phyloP scores from a whole-genome alignment of 2,329 filamentous ascomycete genomes.

The Lasiodiplodia hormozganensis region DNA sequence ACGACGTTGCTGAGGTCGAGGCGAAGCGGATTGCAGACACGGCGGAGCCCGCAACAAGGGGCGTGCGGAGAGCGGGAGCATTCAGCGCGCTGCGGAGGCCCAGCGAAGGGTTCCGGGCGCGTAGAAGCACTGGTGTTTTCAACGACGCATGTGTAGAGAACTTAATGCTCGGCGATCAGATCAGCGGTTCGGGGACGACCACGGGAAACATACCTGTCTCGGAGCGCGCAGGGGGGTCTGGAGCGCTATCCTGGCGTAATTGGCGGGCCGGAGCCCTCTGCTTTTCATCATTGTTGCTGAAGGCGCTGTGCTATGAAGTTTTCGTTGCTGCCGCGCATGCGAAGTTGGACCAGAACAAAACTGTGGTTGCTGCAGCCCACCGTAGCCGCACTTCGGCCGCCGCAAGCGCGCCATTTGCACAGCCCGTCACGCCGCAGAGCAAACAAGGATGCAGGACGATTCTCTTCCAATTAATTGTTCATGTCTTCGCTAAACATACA shows the following conservation, averaged over 20 bases:
- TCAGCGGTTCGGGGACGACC: neutral
- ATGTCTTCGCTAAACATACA: slow-evolving; percentile 17
- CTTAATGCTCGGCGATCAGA: neutral
- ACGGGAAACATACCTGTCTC: slow-evolving; percentile 27
- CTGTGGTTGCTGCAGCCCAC: slow-evolving; percentile 25
- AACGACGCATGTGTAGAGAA: slow-evolving; percentile 25
- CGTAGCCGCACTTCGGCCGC: slow-evolving; percentile 15
- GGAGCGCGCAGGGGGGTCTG: slow-evolving; percentile 15
- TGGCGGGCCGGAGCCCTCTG: slow-evolving; percentile 52
- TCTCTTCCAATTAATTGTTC: slow-evolving; percentile 8
- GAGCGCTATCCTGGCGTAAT: slow-evolving; percentile 25
- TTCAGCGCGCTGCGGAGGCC: slow-evolving; percentile 3
- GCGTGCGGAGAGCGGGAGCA: neutral
- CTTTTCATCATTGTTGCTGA: slow-evolving; percentile 56
- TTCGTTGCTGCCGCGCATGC: slow-evolving; percentile 9
- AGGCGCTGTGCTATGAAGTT: slow-evolving; percentile 29
- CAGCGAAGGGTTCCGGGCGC: slow-evolving; percentile 13
- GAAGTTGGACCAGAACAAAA: slow-evolving; percentile 27
- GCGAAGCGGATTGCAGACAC: slow-evolving; percentile 23
- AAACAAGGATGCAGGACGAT: neutral
- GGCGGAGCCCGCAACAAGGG: slow-evolving; percentile 9
- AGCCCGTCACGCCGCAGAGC: neutral
- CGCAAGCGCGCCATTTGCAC: neutral
- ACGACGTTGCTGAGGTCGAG: slow-evolving; percentile 27
- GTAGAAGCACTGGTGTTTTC: neutral